Conservation (phyloP, 1,284 basidiomycete species). For the Phellinidium pouzarii region DNA sequence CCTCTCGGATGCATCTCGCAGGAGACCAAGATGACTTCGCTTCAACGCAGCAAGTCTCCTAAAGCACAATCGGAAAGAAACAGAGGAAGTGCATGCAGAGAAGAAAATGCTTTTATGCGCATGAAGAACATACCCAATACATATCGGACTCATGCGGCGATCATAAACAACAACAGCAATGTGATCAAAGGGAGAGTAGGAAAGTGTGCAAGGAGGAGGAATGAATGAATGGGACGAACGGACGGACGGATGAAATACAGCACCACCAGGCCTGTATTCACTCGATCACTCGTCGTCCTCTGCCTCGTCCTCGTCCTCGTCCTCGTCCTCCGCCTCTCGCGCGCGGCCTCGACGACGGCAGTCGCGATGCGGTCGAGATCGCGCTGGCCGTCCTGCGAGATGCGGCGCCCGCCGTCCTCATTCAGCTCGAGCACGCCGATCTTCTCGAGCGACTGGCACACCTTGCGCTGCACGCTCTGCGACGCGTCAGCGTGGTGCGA, state of each 20-base stretch:
- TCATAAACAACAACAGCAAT: slow-evolving; percentile 7
- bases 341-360: slow-evolving; percentile 84
- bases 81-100: background rate
- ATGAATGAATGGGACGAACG: no score
- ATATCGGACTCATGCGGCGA: slow-evolving; percentile 6
- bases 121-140: slow-evolving; percentile 16
- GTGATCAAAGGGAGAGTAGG: no score
- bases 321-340: slow-evolving; percentile 85
- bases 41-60: no score
- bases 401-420: slow-evolving; percentile 92
- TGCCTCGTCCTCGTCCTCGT: slow-evolving; percentile 79
- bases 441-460: slow-evolving; percentile 97
- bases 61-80: background rate
- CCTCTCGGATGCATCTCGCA: no score
- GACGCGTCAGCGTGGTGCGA: slow-evolving; percentile 91
- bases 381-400: slow-evolving; percentile 95
- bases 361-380: slow-evolving; percentile 99
- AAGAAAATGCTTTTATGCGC: slow-evolving; percentile 10
- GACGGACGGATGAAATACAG: background rate
- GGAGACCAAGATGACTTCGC: no score
- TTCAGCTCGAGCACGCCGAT: slow-evolving; percentile 96
- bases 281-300: slow-evolving; percentile 56
- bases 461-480: slow-evolving; percentile 81
- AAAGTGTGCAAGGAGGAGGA: no score
- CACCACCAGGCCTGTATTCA: no score